Percentiles rank a stretch among this genome's conserved stretches.
Conservation (phyloP, 495 filamentous ascomycete genomes). For the Penicillium canescens region DNA sequence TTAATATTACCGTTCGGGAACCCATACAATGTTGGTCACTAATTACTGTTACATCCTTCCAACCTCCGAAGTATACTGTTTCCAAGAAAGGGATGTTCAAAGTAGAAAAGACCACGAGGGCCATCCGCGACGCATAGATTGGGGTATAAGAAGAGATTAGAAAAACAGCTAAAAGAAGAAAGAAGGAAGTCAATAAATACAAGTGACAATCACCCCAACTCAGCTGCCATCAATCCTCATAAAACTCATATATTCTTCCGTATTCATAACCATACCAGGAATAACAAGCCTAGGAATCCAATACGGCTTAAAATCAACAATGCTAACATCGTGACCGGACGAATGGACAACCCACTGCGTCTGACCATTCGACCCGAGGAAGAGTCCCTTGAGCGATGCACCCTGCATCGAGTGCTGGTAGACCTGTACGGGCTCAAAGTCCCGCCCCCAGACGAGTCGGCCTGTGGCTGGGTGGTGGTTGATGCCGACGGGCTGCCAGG, state of each 20-base stretch:
- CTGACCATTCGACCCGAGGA: conserved; percentile 11
- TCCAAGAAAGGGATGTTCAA: too few relatives aligned
- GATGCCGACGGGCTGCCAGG: conserved; percentile 19
- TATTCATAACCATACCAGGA: background rate
- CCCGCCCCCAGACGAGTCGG: conserved; percentile 15
- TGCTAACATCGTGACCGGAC: conserved; percentile 11
- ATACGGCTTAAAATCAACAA: conserved; percentile 6
- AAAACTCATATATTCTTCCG: conserved; percentile 4
- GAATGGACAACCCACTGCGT: conserved; percentile 10
- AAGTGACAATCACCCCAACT: background rate
- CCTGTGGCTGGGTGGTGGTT: conserved; percentile 4
- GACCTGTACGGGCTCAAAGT: conserved; percentile 4
- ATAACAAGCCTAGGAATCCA: conserved; percentile 11
- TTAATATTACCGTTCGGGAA: too few relatives aligned
- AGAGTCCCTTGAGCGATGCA: background rate
- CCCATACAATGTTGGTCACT: too few relatives aligned
- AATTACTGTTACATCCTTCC: too few relatives aligned
- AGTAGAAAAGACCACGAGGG: too few relatives aligned
- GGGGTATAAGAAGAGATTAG: background rate
- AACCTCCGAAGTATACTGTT: too few relatives aligned
- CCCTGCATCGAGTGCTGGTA: conserved; percentile 7
- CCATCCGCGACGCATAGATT: too few relatives aligned
- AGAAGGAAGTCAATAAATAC: background rate
- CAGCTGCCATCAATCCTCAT: conserved; percentile 15
- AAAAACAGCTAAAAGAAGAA: background rate